Evolutionary conservation across 345 rosid genomes (phyloP).

Genomic region (Eutrema heterophyllum): DNA sequence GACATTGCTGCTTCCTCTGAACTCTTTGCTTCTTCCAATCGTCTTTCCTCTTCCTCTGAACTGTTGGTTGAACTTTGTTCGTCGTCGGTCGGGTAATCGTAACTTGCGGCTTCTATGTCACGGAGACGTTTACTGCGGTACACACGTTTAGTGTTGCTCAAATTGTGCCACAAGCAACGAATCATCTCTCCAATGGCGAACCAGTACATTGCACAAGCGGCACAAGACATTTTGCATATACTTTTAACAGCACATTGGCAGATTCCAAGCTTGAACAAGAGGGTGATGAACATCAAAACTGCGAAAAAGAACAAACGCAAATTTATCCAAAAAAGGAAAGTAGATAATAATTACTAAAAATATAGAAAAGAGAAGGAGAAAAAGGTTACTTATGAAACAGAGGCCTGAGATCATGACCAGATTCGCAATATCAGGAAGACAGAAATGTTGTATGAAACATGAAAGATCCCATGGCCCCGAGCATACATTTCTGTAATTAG

Average conservation of each 20-base stretch:
- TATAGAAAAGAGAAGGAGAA: not conserved
- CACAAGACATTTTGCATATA: slow-evolving; percentile 73
- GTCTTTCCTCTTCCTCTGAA: slow-evolving; percentile 47
- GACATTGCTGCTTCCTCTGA: slow-evolving; percentile 73
- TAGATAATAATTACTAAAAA: not conserved
- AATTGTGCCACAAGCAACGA: slow-evolving; percentile 47
- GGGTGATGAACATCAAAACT: slow-evolving; percentile 66
- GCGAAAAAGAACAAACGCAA: slow-evolving; percentile 9
- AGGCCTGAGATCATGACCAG: slow-evolving; percentile 51
- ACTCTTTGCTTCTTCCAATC: slow-evolving; percentile 58
- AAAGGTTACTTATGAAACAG: slow-evolving; percentile 49
- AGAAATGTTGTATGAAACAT: slow-evolving; percentile 74
- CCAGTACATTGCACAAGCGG: slow-evolving; percentile 56
- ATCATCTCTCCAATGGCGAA: slow-evolving; percentile 38
- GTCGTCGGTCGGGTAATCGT: slow-evolving; percentile 6
- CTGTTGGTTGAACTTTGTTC: slow-evolving; percentile 17
- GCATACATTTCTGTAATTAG: slow-evolving; percentile 51
- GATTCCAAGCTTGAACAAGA: slow-evolving; percentile 65
- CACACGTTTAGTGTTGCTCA: slow-evolving; percentile 42
- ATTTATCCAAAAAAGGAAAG: not conserved
- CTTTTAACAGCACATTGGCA: slow-evolving; percentile 61
- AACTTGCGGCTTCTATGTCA: slow-evolving; percentile 41
- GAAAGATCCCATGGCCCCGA: slow-evolving; percentile 63
- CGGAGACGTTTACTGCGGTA: slow-evolving; percentile 11
- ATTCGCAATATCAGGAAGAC: slow-evolving; percentile 57